Percentiles rank a stretch among this genome's conserved stretches.
Evolutionary conservation across 2,329 filamentous ascomycete genomes (phyloP).

Genomic region (Colletotrichum navitas): DNA sequence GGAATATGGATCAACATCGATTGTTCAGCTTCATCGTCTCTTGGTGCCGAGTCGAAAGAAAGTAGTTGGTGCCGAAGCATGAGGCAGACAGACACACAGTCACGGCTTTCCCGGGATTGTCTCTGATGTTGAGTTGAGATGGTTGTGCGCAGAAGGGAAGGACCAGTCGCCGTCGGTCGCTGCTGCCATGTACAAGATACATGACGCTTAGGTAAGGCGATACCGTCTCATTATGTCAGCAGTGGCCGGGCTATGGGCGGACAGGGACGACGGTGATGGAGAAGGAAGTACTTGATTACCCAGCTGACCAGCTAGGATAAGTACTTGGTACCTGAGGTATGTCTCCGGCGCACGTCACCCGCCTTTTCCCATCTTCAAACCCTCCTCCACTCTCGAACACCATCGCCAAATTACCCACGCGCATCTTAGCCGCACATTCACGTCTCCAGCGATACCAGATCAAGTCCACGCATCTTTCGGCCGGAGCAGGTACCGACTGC

Average conservation of each 20-base stretch:
- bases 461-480: background rate
- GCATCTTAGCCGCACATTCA: background rate
- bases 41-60: background rate
- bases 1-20: too few relatives aligned
- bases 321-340: background rate
- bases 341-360: background rate
- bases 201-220: background rate
- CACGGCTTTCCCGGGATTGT: too few relatives aligned
- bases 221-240: background rate
- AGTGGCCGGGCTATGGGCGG: too few relatives aligned
- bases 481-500: background rate
- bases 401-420: background rate
- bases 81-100: too few relatives aligned
- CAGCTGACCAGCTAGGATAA: too few relatives aligned
- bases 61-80: background rate
- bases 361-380: background rate
- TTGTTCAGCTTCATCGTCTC: too few relatives aligned
- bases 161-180: background rate
- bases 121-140: background rate
- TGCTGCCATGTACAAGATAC: background rate
- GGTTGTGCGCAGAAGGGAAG: background rate
- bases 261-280: too few relatives aligned
- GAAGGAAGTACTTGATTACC: background rate
- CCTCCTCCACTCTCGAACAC: background rate
- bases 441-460: background rate